Percentiles rank a stretch among this genome's conserved stretches.
Evolutionary conservation across 176 grass and related monocot genomes (phyloP).

Genomic region (Aechmea fasciata): DNA sequence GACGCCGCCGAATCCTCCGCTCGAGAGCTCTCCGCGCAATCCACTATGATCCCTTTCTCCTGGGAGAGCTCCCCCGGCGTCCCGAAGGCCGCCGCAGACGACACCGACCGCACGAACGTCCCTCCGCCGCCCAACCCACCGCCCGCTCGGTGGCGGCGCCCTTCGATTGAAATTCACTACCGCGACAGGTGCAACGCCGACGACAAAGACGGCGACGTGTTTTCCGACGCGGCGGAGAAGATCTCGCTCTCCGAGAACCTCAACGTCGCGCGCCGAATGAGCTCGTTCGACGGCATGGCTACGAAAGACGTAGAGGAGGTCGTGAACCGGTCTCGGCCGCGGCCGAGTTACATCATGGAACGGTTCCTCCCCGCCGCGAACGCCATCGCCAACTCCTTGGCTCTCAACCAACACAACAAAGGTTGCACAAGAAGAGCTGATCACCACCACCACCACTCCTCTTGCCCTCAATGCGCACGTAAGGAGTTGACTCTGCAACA

Average conservation of each 20-base stretch:
- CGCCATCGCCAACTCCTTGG: conserved; percentile 30
- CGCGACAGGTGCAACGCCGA: conserved; percentile 39
- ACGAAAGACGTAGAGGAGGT: conserved; percentile 51
- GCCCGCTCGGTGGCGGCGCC: conserved; percentile 33
- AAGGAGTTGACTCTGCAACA: too few relatives aligned
- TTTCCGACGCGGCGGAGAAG: conserved; percentile 60
- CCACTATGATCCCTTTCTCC: conserved; percentile 65
- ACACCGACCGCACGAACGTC: conserved; percentile 15
- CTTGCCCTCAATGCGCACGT: not conserved
- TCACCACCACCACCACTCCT: not conserved
- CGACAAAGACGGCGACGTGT: conserved; percentile 32
- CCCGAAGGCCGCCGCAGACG: conserved; percentile 30
- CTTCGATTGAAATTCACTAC: conserved; percentile 1
- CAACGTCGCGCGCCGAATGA: conserved; percentile 51
- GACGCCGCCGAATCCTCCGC: conserved; percentile 24
- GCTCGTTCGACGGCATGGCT: conserved; percentile 57
- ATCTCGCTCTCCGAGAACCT: conserved; percentile 50
- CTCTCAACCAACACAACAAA: conserved; percentile 17
- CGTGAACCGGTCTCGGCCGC: conserved; percentile 16
- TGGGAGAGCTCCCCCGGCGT: conserved; percentile 95
- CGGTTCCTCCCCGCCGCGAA: conserved; percentile 24
- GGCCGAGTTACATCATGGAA: conserved; percentile 59
- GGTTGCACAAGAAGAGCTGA: conserved; percentile 6
- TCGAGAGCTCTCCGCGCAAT: conserved; percentile 26
- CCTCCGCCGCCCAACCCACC: conserved; percentile 41